Evolutionary conservation across 2,329 filamentous ascomycete genomes (phyloP).

Genomic region (Neophaeococcomyces aloes): DNA sequence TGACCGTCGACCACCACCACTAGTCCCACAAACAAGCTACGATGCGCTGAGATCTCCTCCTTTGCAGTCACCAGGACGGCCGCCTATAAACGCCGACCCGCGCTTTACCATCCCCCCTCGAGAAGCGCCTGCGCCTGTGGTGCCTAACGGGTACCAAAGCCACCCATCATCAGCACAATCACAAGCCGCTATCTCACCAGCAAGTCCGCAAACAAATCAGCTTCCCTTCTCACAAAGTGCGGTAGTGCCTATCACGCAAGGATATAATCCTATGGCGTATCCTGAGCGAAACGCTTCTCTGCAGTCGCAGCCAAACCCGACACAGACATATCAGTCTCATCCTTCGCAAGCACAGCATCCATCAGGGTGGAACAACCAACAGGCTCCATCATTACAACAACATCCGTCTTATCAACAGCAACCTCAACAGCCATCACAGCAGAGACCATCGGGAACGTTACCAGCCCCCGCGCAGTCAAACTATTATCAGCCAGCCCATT

Average conservation of each 20-base stretch:
- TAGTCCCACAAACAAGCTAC: slow-evolving; percentile 28
- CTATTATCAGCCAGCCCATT: slow-evolving; percentile 11
- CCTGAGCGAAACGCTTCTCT: slow-evolving; percentile 22
- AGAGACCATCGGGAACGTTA: slow-evolving; percentile 2
- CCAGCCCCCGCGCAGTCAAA: not conserved
- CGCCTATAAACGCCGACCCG: slow-evolving; percentile 19
- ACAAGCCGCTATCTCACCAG: not conserved
- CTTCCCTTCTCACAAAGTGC: slow-evolving; percentile 28
- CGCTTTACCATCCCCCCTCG: slow-evolving; percentile 22
- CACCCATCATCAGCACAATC: slow-evolving; percentile 2
- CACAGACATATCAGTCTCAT: slow-evolving; percentile 1
- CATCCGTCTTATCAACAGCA: slow-evolving; percentile 1
- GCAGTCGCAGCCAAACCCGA: slow-evolving; percentile 10
- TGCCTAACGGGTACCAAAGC: slow-evolving; percentile 17
- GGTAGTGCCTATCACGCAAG: slow-evolving; percentile 32
- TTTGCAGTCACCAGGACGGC: slow-evolving; percentile 13
- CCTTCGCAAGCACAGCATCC: slow-evolving; percentile 8
- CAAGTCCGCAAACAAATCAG: slow-evolving; percentile 13
- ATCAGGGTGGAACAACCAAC: not conserved
- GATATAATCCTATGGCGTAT: slow-evolving; percentile 43
- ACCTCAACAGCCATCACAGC: not conserved
- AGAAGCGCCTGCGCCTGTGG: slow-evolving; percentile 19
- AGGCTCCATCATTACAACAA: not conserved
- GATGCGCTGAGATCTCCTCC: slow-evolving; percentile 13
- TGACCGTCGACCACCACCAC: slow-evolving; percentile 28